phyloP scores from a whole-genome alignment of 2,329 filamentous ascomycete species.

The Atkinsonella hypoxylon region DNA sequence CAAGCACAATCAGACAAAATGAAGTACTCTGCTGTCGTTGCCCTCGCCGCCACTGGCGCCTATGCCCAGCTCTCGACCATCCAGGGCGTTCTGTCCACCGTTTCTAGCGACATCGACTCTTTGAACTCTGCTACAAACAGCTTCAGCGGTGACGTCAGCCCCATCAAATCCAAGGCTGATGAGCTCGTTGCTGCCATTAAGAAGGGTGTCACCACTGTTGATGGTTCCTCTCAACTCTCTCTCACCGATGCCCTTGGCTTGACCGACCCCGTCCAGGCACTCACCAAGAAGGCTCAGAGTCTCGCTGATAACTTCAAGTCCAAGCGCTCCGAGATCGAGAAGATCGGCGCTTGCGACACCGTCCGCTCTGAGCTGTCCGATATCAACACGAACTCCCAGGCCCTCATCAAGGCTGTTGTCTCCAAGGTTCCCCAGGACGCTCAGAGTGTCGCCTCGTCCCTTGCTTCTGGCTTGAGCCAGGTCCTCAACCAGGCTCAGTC shows the following conservation, averaged over 20 bases:
- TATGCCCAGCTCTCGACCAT: conserved; percentile 9
- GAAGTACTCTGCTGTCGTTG: conserved; percentile 11
- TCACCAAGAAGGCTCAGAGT: conserved; percentile 15
- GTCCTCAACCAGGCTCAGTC: conserved; percentile 13
- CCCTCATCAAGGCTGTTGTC: conserved; percentile 19
- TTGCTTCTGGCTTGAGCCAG: conserved; percentile 14
- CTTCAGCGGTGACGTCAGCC: conserved; percentile 13
- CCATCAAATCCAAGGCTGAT: conserved; percentile 12
- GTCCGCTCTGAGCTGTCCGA: conserved; percentile 14
- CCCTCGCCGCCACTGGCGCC: conserved; percentile 8
- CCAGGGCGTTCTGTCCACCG: conserved; percentile 6
- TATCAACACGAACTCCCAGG: conserved; percentile 14
- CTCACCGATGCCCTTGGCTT: conserved; percentile 10
- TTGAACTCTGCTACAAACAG: conserved; percentile 13
- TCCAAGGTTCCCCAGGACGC: conserved; percentile 17
- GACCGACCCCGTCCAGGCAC: conserved; percentile 9
- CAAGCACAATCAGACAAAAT: conserved; percentile 6
- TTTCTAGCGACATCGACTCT: conserved; percentile 9
- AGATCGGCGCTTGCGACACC: conserved; percentile 17
- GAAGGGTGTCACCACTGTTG: conserved; percentile 10
- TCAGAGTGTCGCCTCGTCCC: conserved; percentile 16
- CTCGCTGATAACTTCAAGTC: conserved; percentile 15
- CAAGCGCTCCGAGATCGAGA: conserved; percentile 17
- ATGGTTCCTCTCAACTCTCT: conserved; percentile 7
- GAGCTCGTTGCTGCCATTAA: conserved; percentile 11